A percentile compares a stretch with the other conserved stretches of the same genome.
phyloP scores from a whole-genome alignment of 768 basidiomycete genomes.

The Lepiota venenata region DNA sequence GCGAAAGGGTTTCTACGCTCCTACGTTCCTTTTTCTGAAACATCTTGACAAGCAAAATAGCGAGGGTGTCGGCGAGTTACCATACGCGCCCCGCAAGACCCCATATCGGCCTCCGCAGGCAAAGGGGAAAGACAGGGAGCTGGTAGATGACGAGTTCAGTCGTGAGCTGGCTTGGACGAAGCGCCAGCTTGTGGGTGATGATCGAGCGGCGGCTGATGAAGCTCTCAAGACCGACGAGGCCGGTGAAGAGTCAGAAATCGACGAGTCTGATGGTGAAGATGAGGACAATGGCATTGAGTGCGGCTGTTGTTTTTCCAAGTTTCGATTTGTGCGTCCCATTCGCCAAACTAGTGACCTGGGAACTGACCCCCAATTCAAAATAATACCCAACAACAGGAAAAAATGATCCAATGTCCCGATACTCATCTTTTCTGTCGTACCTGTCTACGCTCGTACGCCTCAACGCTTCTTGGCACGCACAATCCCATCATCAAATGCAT shows the following conservation, averaged over 20 bases:
- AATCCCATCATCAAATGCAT: constrained; percentile 71
- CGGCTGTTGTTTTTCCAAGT: constrained; percentile 79
- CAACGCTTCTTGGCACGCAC: constrained; percentile 62
- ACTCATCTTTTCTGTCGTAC: constrained; percentile 81
- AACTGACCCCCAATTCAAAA: background rate
- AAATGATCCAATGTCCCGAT: constrained; percentile 88
- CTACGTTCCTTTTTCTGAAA: constrained; percentile 52
- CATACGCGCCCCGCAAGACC: constrained; percentile 1
- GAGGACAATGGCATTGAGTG: constrained; percentile 67
- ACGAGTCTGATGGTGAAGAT: constrained; percentile 43
- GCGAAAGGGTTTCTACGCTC: constrained; percentile 56
- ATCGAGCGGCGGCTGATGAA: constrained; percentile 15
- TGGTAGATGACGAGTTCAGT: constrained; percentile 43
- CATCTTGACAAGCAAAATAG: constrained; percentile 28
- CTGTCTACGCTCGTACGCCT: constrained; percentile 69
- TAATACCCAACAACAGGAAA: constrained; percentile 46
- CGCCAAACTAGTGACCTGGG: background rate
- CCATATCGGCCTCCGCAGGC: constrained; percentile 16
- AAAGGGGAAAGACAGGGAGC: constrained; percentile 22
- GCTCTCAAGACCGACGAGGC: constrained; percentile 23
- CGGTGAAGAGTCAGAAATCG: constrained; percentile 31
- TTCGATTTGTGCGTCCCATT: constrained; percentile 55
- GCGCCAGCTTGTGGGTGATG: constrained; percentile 19
- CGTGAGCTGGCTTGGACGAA: constrained; percentile 43
- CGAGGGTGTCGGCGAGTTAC: constrained; percentile 7